Conservation (phyloP, 768 basidiomycete species). For the Lentinula lateritia region DNA sequence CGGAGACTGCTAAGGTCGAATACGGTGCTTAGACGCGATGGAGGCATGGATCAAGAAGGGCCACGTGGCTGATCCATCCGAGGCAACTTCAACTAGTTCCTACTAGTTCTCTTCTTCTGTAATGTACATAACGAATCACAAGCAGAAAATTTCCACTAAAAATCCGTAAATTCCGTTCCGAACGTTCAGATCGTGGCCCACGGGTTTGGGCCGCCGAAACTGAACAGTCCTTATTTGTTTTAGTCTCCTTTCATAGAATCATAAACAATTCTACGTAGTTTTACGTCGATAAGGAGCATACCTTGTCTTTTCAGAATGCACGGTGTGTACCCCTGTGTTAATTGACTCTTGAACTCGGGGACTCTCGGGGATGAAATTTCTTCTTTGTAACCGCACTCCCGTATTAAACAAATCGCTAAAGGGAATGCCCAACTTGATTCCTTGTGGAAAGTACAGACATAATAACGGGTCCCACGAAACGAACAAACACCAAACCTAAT, state of each 20-base stretch:
- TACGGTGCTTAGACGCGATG: constrained; percentile 28
- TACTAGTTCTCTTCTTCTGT: too few species aligned
- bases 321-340: neutral
- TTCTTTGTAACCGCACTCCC: neutral
- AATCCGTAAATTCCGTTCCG: neutral
- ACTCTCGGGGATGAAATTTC: neutral
- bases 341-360: neutral
- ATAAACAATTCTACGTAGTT: neutral
- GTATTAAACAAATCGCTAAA: neutral
- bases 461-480: neutral
- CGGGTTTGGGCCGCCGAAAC: neutral
- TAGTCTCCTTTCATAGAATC: neutral
- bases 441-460: neutral
- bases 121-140: too few species aligned
- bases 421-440: neutral
- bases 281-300: neutral
- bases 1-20: constrained; percentile 46
- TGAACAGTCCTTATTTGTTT: neutral
- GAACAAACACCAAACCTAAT: neutral
- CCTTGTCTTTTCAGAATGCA: neutral
- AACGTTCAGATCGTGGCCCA: neutral
- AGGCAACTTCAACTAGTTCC: too few species aligned
- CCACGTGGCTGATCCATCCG: neutral
- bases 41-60: neutral
- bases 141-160: neutral